Percentiles rank a stretch among this genome's conserved stretches.
phyloP scores from a whole-genome alignment of 371 early-diverging fungal species.

The Circinella umbellata region DNA sequence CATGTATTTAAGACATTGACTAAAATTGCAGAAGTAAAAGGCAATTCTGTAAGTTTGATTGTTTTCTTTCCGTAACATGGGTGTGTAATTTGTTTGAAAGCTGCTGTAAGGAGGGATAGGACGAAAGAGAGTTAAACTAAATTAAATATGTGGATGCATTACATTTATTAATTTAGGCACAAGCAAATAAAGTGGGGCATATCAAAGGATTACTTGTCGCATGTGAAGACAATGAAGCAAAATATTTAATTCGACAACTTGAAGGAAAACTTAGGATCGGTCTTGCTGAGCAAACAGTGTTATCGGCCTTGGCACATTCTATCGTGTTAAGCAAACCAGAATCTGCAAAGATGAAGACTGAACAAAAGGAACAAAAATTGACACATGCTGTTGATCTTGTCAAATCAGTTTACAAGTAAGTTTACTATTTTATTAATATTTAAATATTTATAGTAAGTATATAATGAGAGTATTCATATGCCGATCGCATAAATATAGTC shows the following conservation, averaged over 20 bases:
- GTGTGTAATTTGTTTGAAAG: too few species aligned
- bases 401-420: conserved; percentile 90
- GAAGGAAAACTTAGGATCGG: conserved; percentile 98
- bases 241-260: conserved; percentile 91
- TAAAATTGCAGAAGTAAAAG: conserved; percentile 85
- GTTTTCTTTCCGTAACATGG: too few species aligned
- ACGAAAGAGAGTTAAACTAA: too few species aligned
- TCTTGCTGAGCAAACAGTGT: conserved; percentile 94
- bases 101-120: too few species aligned
- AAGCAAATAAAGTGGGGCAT: conserved; percentile 81
- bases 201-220: conserved; percentile 86
- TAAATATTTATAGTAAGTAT: too few species aligned
- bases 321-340: conserved; percentile 60
- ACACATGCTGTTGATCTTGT: conserved; percentile 76
- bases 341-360: conserved; percentile 47
- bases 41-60: conserved; percentile 64
- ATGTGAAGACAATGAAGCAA: conserved; percentile 88
- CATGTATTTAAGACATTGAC: conserved; percentile 89
- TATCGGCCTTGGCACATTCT: conserved; percentile 88
- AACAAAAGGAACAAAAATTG: conserved; percentile 62
- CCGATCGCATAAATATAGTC: conserved; percentile 41
- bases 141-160: too few species aligned
- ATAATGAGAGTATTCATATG: too few species aligned
- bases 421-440: background rate
- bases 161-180: conserved; percentile 58